Percentiles rank a stretch among this genome's conserved stretches.
Evolutionary conservation across 441 rosid species (phyloP).

Genomic region (Manihot esculenta): DNA sequence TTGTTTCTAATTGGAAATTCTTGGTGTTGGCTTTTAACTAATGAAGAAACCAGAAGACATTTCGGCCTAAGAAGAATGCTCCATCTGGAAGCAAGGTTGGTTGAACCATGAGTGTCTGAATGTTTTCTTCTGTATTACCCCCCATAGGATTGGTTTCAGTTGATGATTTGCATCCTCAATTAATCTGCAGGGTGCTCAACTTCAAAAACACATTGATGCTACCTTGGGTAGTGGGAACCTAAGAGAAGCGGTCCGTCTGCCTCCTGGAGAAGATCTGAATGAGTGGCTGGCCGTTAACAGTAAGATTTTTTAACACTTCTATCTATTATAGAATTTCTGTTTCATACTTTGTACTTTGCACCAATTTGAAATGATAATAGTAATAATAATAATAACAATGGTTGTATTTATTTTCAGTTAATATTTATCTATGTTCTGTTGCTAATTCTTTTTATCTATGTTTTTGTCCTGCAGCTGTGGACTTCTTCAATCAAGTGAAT

Average conservation of each 20-base stretch:
- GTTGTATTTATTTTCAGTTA: too few species aligned
- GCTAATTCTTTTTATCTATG: neutral
- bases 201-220: conserved; percentile 89
- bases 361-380: neutral
- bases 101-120: too few species aligned
- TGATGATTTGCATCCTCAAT: neutral
- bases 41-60: conserved; percentile 68
- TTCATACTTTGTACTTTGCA: too few species aligned
- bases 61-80: conserved; percentile 66
- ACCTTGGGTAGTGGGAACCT: conserved; percentile 95
- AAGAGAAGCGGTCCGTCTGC: conserved; percentile 94
- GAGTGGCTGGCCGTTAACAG: conserved; percentile 99
- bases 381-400: neutral
- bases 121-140: neutral
- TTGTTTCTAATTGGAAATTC: neutral
- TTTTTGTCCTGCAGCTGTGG: conserved; percentile 70
- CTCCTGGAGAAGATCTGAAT: conserved; percentile 96
- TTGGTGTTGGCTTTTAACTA: neutral
- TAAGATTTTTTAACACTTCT: conserved; percentile 21
- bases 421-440: too few species aligned
- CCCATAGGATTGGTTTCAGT: neutral
- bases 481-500: conserved; percentile 98
- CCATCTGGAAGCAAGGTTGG: conserved; percentile 66
- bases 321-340: conserved; percentile 37
- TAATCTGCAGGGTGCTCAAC: conserved; percentile 82